Base-by-base conservation (phyloP, 768 basidiomycete genomes). In the Piloderma croceum region DNA sequence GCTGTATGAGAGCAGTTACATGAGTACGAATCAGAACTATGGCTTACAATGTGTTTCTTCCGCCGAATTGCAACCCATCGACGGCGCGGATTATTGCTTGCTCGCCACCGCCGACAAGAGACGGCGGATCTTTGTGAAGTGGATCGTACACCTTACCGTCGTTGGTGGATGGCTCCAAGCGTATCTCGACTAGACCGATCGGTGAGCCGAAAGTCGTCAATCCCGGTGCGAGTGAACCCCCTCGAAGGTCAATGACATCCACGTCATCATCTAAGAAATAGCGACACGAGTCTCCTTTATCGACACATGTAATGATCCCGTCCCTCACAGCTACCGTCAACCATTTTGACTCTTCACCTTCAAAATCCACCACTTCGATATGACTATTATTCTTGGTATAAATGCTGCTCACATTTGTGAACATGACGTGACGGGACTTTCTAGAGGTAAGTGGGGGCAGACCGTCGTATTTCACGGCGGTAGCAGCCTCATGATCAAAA, bases 181-280 rank as follows among this genome's bases (percentile, higher is more conserved):
- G 60, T 24, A 92, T 91, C 56, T 90, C 90, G 55, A 77, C 77
- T 24, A 89, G 52, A 4, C 90, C 90, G 18, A 94, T 56, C 17
- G 74, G 62, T 13, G 85, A 77, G 3, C 90, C 90, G 49, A 70
- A 75, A 15, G 67, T 64, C 24, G 71, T 68, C 48, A 7, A 53
- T 5, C 84, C 85, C 12, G 89, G 83, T 9, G 68, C 62, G 36
- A 84, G 71, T 2, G 69, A 63, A 5, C 90, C 90, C 0, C 85
- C 82, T 29, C 73, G 64, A 10, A 92, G 70, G 54, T 92, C 76
- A 13, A 90, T 58, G 12, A 59, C 53, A 10, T 58, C 38, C 20
- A 51, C 52, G 17, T 52, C 52, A 3, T 32, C 52, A 15, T 51
- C 42, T 17, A 54, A 31, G 48, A 71, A 75, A 6, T 51, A 42